These are phyloP conservation scores for Cutaneotrichosporon dermatis DNA, from an alignment of 1,284 basidiomycete species.

Conservation along the genomic window DNA sequence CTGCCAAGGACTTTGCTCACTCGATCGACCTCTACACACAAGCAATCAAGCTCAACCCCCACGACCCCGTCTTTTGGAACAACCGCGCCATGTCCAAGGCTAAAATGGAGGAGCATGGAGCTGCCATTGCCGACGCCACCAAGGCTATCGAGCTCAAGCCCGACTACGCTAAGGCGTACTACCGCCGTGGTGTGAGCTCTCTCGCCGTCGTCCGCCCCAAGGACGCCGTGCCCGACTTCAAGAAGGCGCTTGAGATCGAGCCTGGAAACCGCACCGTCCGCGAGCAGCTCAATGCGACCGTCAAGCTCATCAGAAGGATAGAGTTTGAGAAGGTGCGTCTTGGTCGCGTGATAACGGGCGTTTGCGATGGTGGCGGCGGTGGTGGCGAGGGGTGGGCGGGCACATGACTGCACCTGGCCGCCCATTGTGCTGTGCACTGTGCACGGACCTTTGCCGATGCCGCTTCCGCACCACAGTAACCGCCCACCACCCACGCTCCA, in stretches of 20 bases:
- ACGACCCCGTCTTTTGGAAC: constrained; percentile 48
- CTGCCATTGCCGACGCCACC: constrained; percentile 50
- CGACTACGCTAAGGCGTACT: constrained; percentile 71
- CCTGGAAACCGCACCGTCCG: constrained; percentile 78
- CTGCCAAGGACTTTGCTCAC: constrained; percentile 57
- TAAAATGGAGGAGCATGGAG: constrained; percentile 53
- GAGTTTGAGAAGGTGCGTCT: constrained; percentile 76
- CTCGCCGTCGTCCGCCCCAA: constrained; percentile 84
- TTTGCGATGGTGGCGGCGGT: neutral
- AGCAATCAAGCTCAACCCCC: constrained; percentile 73
- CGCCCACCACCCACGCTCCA: too few species aligned
- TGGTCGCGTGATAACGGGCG: too few species aligned
- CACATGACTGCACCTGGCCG: too few species aligned
- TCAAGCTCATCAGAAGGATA: constrained; percentile 71
- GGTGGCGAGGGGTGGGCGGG: too few species aligned
- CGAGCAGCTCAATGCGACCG: constrained; percentile 76
- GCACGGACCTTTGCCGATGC: too few species aligned
- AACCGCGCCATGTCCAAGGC: constrained; percentile 52
- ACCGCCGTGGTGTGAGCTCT: constrained; percentile 83
- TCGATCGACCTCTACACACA: constrained; percentile 70
- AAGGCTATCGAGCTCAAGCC: constrained; percentile 85
- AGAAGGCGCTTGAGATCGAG: constrained; percentile 78
- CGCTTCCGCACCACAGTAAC: too few species aligned
- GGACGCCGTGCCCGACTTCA: constrained; percentile 78
- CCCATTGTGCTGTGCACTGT: too few species aligned